Conservation (phyloP, 2,329 filamentous ascomycete genomes). For the Xylaria sp. region DNA sequence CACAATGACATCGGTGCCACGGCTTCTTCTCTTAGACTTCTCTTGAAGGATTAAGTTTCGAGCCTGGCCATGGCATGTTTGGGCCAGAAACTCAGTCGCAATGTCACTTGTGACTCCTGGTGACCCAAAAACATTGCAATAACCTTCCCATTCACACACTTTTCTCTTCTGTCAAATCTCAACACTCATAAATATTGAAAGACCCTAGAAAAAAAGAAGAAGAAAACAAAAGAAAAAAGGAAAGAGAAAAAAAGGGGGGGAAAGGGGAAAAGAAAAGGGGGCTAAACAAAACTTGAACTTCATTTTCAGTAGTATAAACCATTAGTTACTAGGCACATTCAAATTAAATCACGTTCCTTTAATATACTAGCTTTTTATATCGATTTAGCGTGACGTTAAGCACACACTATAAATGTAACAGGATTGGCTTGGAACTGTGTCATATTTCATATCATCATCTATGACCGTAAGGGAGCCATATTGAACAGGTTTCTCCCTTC, state of each 20-base stretch:
- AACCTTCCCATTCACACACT: not conserved
- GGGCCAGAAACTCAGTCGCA: not conserved
- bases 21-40: not conserved
- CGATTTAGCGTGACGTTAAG: no score
- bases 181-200: not conserved
- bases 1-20: not conserved
- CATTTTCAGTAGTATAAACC: not conserved
- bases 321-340: not conserved
- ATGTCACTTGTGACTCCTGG: not conserved
- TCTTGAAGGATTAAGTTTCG: not conserved
- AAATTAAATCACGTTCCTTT: no score
- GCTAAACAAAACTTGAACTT: not conserved
- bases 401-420: no score
- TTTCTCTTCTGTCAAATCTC: not conserved
- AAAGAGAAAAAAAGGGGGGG: not conserved
- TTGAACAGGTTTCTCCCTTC: no score
- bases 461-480: no score
- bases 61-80: not conserved
- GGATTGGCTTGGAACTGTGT: no score
- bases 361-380: no score
- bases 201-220: not conserved
- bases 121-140: not conserved
- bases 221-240: not conserved
- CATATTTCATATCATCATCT: no score
- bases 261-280: no score